A percentile compares a stretch with the other conserved stretches of the same genome.
Evolutionary conservation across 495 filamentous ascomycete species (phyloP).

Genomic region (Umbilicaria muhlenbergii): DNA sequence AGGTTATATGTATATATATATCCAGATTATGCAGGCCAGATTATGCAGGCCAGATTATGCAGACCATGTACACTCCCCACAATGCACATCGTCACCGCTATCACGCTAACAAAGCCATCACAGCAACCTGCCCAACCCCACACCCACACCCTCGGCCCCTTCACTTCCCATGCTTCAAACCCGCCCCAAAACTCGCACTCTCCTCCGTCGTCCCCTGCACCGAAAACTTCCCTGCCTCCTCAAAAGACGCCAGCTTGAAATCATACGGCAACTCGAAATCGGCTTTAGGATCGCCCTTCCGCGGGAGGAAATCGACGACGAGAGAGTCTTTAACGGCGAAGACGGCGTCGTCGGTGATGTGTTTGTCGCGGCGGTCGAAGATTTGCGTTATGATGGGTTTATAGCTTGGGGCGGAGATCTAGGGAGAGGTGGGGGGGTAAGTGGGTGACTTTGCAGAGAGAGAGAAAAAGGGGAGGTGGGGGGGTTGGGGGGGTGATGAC

Average conservation of each 20-base stretch:
- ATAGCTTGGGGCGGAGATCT: slow-evolving; percentile 30
- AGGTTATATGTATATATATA: too few species aligned
- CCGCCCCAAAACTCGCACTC: neutral
- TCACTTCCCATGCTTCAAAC: too few species aligned
- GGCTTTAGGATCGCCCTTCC: slow-evolving; percentile 45
- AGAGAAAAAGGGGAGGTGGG: too few species aligned
- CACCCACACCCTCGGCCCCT: too few species aligned
- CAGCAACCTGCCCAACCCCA: too few species aligned
- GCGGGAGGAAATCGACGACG: slow-evolving; percentile 46
- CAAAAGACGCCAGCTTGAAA: slow-evolving; percentile 21
- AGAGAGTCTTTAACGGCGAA: slow-evolving; percentile 69
- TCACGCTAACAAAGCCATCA: too few species aligned
- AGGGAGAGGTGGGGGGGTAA: neutral
- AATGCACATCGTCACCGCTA: slow-evolving; percentile 1
- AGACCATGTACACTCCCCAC: slow-evolving; percentile 8
- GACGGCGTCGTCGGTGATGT: slow-evolving; percentile 50
- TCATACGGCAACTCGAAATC: slow-evolving; percentile 47
- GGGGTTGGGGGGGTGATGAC: neutral
- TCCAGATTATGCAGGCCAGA: too few species aligned
- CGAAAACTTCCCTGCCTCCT: slow-evolving; percentile 16
- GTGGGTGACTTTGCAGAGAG: neutral
- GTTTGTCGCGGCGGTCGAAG: slow-evolving; percentile 49
- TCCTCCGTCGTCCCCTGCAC: slow-evolving; percentile 10
- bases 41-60: too few species aligned
- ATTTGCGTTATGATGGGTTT: slow-evolving; percentile 57